Evolutionary conservation across 75 land plant genomes (phyloP).

Genomic region (Picea sitchensis): DNA sequence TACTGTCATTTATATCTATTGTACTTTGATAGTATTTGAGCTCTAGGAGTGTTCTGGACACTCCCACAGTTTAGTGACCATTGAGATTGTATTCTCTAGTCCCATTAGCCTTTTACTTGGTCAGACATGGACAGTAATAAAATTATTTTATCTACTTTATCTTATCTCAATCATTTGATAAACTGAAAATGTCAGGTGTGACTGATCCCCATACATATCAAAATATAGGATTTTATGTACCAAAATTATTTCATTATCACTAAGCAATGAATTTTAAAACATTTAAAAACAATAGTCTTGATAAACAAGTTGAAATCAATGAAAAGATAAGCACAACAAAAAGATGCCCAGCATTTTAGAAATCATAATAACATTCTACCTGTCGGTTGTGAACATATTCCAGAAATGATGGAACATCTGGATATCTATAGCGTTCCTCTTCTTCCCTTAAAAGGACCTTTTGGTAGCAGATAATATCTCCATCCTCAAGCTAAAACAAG

Average conservation of each 20-base stretch:
- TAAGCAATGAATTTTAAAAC: no score
- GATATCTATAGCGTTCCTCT: constrained; percentile 60
- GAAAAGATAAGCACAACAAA: background rate
- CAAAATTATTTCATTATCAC: background rate
- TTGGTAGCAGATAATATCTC: constrained; percentile 94
- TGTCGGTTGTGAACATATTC: constrained; percentile 96
- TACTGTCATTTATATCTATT: no score
- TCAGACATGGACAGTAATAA: no score
- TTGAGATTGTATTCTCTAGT: no score
- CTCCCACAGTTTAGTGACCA: no score
- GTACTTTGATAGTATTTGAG: no score
- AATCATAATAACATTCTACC: constrained; percentile 34
- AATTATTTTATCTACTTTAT: background rate
- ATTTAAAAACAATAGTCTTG: background rate
- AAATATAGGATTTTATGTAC: no score
- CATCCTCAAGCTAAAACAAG: constrained; percentile 87
- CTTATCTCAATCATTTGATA: background rate
- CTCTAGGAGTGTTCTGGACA: no score
- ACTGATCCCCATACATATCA: no score
- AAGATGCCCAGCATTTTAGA: constrained; percentile 3
- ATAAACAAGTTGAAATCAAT: background rate
- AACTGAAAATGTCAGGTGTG: no score
- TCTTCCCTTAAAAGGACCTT: constrained; percentile 51
- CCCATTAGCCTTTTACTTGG: no score
- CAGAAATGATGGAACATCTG: constrained; percentile 94